Base-by-base conservation (phyloP, 192 early-diverging fungal genomes). In the Allomyces macrogynus region DNA sequence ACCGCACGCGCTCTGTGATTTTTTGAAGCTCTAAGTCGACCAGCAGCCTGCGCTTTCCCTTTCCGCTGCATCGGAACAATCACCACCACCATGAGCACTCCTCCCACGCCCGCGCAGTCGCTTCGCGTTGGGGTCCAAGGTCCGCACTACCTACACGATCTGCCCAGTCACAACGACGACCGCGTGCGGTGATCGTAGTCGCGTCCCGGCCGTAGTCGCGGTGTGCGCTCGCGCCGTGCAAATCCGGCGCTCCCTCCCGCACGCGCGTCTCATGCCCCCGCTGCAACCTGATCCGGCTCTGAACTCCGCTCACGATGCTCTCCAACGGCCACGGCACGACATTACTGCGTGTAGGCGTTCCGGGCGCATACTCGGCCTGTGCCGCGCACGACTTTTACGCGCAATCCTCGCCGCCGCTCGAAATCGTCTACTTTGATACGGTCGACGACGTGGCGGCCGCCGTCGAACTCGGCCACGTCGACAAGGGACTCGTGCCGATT, bases 401-500 rank as follows among this genome's bases (percentile, higher is more conserved):
- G 16, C 49, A 57, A n/a, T 14, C 20, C 16, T n/a, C 12, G 16
- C 49, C 12, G 49, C 49, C 20, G 49, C 16, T 57, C 49, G 16
- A 40, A 40, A 40, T 40, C 8, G 32, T 40, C 32, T 40, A 40
- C 32, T 40, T 40, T 40, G 32, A 40, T 8, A 40, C 49, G 12
- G 49, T 57, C 20, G 49, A 57, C 49, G 49, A 57, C 12, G 49
- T 20, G 4, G 20, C 49, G 16, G 20, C 49, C 49, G 49, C 49
- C 49, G 16, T 57, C 49, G 49, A 57, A 10, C 16, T n/a, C 49
- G 49, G 49, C 49, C 16, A 40, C 9, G n/a, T 67, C 10, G 66
- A 67, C 24, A 27, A 62, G 9, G 14, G 54, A 20, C 11, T 67
- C 24, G 16, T 67, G 23, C 66, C 66, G 3, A n/a, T 67, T n/a